Evolutionary conservation across 2,329 filamentous ascomycete genomes (phyloP), one percentile per base, ranked within the genome.

Genomic region (Botrytis sinoallii): DNA sequence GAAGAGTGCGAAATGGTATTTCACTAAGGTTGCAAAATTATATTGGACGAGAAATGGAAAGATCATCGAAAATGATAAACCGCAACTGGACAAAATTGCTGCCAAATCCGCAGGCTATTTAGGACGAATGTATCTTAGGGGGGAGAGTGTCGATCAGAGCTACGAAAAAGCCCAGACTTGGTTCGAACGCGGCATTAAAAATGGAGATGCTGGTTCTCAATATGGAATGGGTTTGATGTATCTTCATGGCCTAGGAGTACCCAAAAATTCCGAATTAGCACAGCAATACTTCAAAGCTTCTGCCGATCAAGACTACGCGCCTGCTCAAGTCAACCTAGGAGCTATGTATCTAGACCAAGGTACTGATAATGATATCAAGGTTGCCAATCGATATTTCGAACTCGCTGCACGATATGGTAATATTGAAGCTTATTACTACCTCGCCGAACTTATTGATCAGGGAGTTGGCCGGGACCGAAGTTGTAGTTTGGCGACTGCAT

Each of bases 381-480:
- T 80, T 67, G 91, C 91, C 6, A 88, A 86, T 55, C 86, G 87
- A 70, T 93, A 93, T 80, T 93, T 93, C 76, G 91, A 93, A 77
- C 84, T 92, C 65, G 91, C 91, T 20, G 88, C 89, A 72, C 85
- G 89, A 70, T 90, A 91, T 80, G 88, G 89, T 4, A 89, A 91
- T 78, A 90, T 93, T 75, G 91, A 93, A 81, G 90, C 91, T 1
- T 91, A 89, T 79, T 93, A 93, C 81, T 93, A 92, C 78, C 85
- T 93, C 3, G 91, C 91, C 1, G 91, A 93, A 79, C 85, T 93
- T 76, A 88, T 86, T 63, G 86, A 92, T 74, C 86, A 89, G 75
- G 91, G 90, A 1, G 84, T 93, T 71, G 90, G 90, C 14, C 84
- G 89, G 59, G 89, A 92, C 68, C 85, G 88, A 74, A 90, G 89